phyloP scores from a whole-genome alignment of 371 early-diverging fungal genomes.

The Rhizopus arrhizus region DNA sequence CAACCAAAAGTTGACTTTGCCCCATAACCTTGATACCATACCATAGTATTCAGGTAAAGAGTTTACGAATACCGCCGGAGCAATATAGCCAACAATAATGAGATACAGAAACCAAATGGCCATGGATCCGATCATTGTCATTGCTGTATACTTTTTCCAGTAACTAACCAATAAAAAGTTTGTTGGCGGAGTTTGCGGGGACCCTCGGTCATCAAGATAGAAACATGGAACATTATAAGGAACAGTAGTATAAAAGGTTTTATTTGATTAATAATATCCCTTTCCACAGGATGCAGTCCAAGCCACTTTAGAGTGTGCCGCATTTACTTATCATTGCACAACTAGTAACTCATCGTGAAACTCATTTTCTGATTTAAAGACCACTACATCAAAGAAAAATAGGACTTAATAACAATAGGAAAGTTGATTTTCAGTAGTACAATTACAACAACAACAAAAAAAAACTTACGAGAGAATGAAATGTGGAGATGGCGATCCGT shows the following conservation, averaged over 20 bases:
- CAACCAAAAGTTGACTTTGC: conserved; percentile 79
- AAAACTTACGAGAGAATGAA: no score
- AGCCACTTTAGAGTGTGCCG: no score
- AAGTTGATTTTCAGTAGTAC: no score
- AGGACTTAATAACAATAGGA: no score
- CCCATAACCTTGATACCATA: conserved; percentile 64
- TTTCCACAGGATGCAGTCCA: background rate
- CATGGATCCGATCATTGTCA: conserved; percentile 78
- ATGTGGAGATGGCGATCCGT: no score
- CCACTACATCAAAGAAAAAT: no score
- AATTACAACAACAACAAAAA: no score
- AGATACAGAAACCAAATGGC: conserved; percentile 81
- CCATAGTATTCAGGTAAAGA: conserved; percentile 79
- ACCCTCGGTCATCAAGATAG: conserved; percentile 5
- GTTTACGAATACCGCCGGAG: conserved; percentile 52
- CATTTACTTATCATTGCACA: no score
- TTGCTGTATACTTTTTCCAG: conserved; percentile 79
- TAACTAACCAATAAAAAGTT: conserved; percentile 32
- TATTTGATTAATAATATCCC: background rate
- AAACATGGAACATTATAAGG: conserved; percentile 1
- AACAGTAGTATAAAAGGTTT: no score
- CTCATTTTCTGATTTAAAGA: no score
- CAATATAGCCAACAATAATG: conserved; percentile 76
- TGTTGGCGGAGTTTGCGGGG: conserved; percentile 1
- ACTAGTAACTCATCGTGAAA: no score